Percentiles rank a stretch among this genome's conserved stretches.
Conservation (phyloP, 208 protist species). For the Spongospora subterranea region DNA sequence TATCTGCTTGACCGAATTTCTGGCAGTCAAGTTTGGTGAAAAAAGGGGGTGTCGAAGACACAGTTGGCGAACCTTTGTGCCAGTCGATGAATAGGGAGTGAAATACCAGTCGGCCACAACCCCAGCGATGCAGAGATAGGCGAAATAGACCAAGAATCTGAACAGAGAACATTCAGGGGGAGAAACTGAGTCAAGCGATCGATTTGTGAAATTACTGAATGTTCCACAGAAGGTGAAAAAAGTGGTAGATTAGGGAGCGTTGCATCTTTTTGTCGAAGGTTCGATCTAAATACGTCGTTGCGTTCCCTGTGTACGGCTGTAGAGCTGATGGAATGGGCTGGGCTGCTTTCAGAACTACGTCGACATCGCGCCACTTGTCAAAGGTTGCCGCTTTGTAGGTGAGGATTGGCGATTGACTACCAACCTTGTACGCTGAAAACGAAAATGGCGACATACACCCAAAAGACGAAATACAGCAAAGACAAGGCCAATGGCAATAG, state of each 20-base stretch:
- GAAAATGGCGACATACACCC: constrained; percentile 52
- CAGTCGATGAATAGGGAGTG: not conserved
- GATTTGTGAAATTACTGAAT: not conserved
- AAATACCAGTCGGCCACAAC: constrained; percentile 67
- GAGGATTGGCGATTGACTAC: not conserved
- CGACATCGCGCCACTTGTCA: constrained; percentile 36
- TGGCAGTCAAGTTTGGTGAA: not conserved
- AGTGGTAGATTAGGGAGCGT: constrained; percentile 47
- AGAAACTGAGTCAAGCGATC: not conserved
- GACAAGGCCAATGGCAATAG: constrained; percentile 56
- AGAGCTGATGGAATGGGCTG: not conserved
- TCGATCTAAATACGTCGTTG: not conserved
- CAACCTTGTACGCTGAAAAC: constrained; percentile 57
- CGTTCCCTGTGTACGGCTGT: not conserved
- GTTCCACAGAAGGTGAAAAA: constrained; percentile 66
- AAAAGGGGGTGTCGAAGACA: not conserved
- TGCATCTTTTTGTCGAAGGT: constrained; percentile 7
- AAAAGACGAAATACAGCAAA: constrained; percentile 58
- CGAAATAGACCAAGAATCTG: constrained; percentile 64
- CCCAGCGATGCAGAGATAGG: constrained; percentile 67
- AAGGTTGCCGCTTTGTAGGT: not conserved
- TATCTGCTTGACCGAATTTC: not conserved
- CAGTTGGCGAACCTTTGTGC: constrained; percentile 33
- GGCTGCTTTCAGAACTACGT: not conserved
- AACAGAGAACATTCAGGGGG: not conserved